Evolutionary conservation across 148 eudicot genomes (phyloP), one percentile per base, ranked within the genome.

Genomic region (Amaranthus hypochondriacus): DNA sequence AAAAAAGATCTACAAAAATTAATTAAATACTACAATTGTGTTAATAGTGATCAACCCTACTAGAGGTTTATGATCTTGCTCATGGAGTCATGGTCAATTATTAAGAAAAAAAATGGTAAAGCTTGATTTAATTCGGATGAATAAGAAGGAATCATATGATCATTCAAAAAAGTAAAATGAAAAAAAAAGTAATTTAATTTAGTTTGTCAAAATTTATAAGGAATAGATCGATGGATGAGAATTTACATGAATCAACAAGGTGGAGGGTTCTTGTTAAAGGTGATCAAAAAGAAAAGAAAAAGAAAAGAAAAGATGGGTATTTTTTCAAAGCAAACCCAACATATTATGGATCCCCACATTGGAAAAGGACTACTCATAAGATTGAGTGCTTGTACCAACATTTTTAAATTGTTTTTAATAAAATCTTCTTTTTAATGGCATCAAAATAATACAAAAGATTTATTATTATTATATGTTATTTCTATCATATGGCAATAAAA

Each of bases 401-500:
- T 68, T 67, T 21, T 50, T 4, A 28, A 66, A 21, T 7, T 65
- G 14, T 65, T 66, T 18, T 49, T 47, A 51, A 28, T 51, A 8
- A 42, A 51, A 54, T 48, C 54, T 55, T 14, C 11, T 57, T 70
- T 56, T 61, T 14, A 28, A 75, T 18, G 68, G 74, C 47, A 70
- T 69, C 62, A 61, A 46, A 52, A 64, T 54, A 9, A 63, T 62
- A 42, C 50, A 10, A 52, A 10, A 13, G 43, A 10, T 43, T 52
- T 53, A 62, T 70, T 7, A 60, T 9, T 39, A 74, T 53, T 49
- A 9, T 50, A 28, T 42, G 43, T 53, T 9, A n/a, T 75, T 76
- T 77, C 39, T 66, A 73, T 71, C 70, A 71, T 71, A 77, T 77
- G 75, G 67, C 43, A 71, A 77, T 56, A 9, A 66, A 66, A 44